Base-by-base conservation (phyloP, 192 early-diverging fungal species). In the Polychytrium aggregatum region DNA sequence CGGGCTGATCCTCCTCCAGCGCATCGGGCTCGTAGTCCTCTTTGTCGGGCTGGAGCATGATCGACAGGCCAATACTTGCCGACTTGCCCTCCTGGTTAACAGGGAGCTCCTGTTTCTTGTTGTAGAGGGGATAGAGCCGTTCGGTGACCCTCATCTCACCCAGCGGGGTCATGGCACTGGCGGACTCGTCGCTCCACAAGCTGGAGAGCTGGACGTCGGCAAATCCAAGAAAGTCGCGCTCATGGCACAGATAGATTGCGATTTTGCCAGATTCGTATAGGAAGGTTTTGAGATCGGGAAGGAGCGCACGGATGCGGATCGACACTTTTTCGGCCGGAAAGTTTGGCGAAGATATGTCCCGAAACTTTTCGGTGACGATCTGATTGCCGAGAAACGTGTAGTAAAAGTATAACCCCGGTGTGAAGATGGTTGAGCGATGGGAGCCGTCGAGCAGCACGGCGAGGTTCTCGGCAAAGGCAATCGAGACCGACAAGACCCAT, bases 401-500 rank as follows among this genome's bases (percentile, higher is more conserved):
- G 44, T 55, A 57, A 50, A 78, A 78, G 39, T 68, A 66, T 41
- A 43, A 75, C 18, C 48, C 49, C 9, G 9, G 18, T 41, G 21
- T 55, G 48, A 20, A 38, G 25, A 3, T 39, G 20, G 0, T 31
- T 24, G 22, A 33, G 28, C 5, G 25, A 14, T 31, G 21, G 17
- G 24, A 41, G 18, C 16, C 30, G 25, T 54, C 38, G 25, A 26
- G 18, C 25, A 69, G 48, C 2, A 69, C 39, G 4, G 41, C 18
- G n/a, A 75, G 53, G 52, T 70, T 46, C 46, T 75, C 64, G 21
- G 68, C 72, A 57, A 75, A 75, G 5, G 69, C 67, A 25, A 72
- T 64, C 0, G 70, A 70, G 34, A 76, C 46, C 24, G 57, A 62
- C 2, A 67, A 42, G 9, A 60, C 45, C 61, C 63, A 71, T 18